phyloP scores from a whole-genome alignment of 2,329 filamentous ascomycete genomes.

The Aureobasidium sp. region DNA sequence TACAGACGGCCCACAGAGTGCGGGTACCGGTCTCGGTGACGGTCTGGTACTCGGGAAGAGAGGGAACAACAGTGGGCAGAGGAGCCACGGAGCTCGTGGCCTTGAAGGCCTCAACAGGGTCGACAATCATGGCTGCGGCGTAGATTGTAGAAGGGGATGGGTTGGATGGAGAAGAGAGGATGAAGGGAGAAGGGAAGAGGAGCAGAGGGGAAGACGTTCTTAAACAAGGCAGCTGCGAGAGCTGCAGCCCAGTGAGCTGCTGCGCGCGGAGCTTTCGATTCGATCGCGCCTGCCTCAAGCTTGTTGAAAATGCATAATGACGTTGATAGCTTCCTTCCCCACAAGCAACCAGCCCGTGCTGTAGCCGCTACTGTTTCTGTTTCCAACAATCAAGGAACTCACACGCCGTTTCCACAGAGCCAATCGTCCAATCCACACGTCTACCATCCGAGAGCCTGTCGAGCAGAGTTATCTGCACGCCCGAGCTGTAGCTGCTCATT shows the following conservation, averaged over 20 bases:
- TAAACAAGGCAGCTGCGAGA: constrained; percentile 6
- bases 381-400: constrained; percentile 3
- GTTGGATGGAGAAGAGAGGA: neutral
- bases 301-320: neutral
- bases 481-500: neutral
- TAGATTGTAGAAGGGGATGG: constrained; percentile 6
- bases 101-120: constrained; percentile 34
- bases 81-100: constrained; percentile 17
- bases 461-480: neutral
- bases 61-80: constrained; percentile 36
- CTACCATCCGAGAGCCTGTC: neutral
- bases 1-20: constrained; percentile 57
- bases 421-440: neutral
- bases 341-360: neutral
- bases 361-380: too few relatives aligned
- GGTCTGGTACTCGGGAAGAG: constrained; percentile 32
- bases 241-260: neutral
- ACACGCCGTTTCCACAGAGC: neutral
- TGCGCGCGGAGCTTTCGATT: constrained; percentile 7
- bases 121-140: constrained; percentile 35
- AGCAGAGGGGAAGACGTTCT: neutral
- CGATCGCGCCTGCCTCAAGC: constrained; percentile 2
- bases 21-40: constrained; percentile 33
- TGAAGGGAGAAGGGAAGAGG: neutral
- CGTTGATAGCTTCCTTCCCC: constrained; percentile 6